A percentile compares a stretch with the other conserved stretches of the same genome.
phyloP scores from a whole-genome alignment of 495 filamentous ascomycete species.

The Podospora bellae-mahoneyi region DNA sequence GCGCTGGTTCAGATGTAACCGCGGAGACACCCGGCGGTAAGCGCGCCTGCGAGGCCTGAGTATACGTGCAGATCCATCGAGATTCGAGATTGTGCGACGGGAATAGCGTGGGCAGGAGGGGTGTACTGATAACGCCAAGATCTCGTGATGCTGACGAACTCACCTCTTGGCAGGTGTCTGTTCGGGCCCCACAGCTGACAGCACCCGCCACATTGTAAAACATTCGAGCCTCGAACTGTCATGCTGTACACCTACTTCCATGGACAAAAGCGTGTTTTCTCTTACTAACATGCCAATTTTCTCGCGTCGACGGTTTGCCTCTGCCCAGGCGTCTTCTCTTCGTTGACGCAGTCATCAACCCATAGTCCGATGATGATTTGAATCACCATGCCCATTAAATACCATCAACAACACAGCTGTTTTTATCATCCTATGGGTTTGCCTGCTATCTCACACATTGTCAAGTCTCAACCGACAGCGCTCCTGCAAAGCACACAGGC shows the following conservation, averaged over 20 bases:
- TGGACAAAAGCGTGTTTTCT: too few relatives aligned
- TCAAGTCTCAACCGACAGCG: too few relatives aligned
- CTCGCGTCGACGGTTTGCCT: too few relatives aligned
- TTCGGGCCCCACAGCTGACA: not conserved
- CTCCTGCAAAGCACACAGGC: too few relatives aligned
- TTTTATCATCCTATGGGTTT: too few relatives aligned
- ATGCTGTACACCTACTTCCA: not conserved
- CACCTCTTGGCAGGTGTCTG: not conserved
- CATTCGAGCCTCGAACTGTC: not conserved
- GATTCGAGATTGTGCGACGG: not conserved
- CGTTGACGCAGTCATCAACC: too few relatives aligned
- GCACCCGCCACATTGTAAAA: not conserved
- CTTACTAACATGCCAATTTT: too few relatives aligned
- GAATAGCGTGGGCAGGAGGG: not conserved
- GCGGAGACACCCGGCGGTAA: slow-evolving; percentile 1
- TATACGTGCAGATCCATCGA: not conserved
- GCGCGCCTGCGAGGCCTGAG: not conserved
- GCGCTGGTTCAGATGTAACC: not conserved
- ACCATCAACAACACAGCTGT: too few relatives aligned
- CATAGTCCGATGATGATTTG: too few relatives aligned
- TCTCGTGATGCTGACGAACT: not conserved
- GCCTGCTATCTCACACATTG: too few relatives aligned
- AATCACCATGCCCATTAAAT: too few relatives aligned
- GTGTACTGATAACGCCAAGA: not conserved
- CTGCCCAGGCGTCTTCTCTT: too few relatives aligned